Percentiles rank a stretch among this genome's conserved stretches.
phyloP scores from a whole-genome alignment of 1,139 yeast genomes.

The Yarrowia galli region DNA sequence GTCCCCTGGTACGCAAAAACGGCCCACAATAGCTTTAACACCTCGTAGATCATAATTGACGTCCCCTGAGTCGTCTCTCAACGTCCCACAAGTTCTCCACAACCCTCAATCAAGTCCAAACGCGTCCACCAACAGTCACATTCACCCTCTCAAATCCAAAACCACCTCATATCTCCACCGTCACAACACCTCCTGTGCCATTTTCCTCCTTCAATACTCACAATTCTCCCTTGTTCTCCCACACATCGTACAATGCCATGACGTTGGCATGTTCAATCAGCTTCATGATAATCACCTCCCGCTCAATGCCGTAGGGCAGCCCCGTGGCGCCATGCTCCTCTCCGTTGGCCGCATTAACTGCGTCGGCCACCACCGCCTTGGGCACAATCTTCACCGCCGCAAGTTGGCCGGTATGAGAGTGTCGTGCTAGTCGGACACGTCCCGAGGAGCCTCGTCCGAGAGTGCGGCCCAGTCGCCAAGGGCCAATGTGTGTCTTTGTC shows the following conservation, averaged over 20 bases:
- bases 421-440: slow-evolving; percentile 89
- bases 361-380: slow-evolving; percentile 63
- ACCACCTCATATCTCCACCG: too few relatives aligned
- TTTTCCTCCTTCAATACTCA: slow-evolving; percentile 41
- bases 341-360: slow-evolving; percentile 46
- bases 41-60: too few relatives aligned
- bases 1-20: too few relatives aligned
- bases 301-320: slow-evolving; percentile 90
- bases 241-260: slow-evolving; percentile 94
- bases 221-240: slow-evolving; percentile 96
- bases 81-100: too few relatives aligned
- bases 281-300: slow-evolving; percentile 93
- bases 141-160: too few relatives aligned
- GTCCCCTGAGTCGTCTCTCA: too few relatives aligned
- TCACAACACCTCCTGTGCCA: too few relatives aligned
- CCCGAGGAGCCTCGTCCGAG: slow-evolving; percentile 96
- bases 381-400: slow-evolving; percentile 99
- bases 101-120: too few relatives aligned
- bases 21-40: too few relatives aligned
- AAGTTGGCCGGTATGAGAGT: slow-evolving; percentile 79
- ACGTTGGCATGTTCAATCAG: slow-evolving; percentile 91
- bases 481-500: slow-evolving; percentile 82
- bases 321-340: slow-evolving; percentile 61
- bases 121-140: too few relatives aligned
- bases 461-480: slow-evolving; percentile 96